phyloP scores from a whole-genome alignment of 768 basidiomycete genomes.

The Austroboletus eburneus region DNA sequence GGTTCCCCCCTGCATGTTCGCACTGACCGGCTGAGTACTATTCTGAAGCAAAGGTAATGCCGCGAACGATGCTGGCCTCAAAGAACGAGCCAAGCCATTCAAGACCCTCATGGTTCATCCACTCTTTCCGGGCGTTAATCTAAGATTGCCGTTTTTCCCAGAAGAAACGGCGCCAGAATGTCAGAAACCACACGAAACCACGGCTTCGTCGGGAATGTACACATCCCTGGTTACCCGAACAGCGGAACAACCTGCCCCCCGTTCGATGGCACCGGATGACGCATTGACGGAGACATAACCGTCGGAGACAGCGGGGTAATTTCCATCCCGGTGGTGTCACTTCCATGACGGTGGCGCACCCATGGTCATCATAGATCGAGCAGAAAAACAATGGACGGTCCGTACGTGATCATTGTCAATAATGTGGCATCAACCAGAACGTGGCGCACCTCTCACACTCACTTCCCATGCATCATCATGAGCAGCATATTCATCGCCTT shows the following conservation, averaged over 20 bases:
- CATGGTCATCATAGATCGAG: conserved; percentile 17
- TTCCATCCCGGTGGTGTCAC: conserved; percentile 12
- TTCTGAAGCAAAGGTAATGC: not conserved
- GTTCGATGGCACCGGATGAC: not conserved
- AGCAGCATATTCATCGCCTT: not conserved
- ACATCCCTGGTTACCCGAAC: conserved; percentile 19
- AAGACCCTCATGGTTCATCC: not conserved
- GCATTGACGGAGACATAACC: conserved; percentile 6
- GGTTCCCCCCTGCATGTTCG: conserved; percentile 3
- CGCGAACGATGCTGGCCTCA: not conserved
- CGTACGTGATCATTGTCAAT: conserved; percentile 3
- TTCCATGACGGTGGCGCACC: conserved; percentile 14
- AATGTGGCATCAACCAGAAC: conserved; percentile 7
- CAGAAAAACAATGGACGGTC: conserved; percentile 1
- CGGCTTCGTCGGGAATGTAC: conserved; percentile 11
- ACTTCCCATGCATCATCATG: conserved; percentile 4
- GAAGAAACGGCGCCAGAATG: conserved; percentile 5
- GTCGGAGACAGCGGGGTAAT: conserved; percentile 12
- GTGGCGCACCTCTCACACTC: conserved; percentile 14
- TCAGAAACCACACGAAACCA: conserved; percentile 11
- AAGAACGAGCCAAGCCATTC: not conserved
- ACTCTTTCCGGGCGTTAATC: conserved; percentile 12
- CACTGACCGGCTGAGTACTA: not conserved
- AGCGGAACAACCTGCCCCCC: conserved; percentile 4
- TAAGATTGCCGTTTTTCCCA: conserved; percentile 13